Conservation (phyloP, 805 yeast genomes). For the Wickerhamomyces rabaulensis region DNA sequence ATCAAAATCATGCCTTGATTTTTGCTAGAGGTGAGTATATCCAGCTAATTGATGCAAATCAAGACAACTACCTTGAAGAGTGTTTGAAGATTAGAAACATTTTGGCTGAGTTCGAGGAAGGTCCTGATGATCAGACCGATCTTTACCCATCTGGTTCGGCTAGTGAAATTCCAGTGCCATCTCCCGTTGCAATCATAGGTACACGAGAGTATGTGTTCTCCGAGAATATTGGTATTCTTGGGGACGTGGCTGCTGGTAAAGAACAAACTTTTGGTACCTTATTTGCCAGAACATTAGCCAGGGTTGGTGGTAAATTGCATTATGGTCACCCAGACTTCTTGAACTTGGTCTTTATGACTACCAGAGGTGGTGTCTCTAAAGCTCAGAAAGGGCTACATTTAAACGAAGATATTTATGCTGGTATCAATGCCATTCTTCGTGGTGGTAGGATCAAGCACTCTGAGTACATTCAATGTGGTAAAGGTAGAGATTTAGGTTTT, state of each 20-base stretch:
- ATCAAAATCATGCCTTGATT: slow-evolving; percentile 71
- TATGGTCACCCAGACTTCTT: slow-evolving; percentile 86
- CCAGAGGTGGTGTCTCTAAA: slow-evolving; percentile 83
- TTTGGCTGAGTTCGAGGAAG: slow-evolving; percentile 71
- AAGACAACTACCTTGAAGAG: slow-evolving; percentile 77
- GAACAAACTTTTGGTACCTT: slow-evolving; percentile 86
- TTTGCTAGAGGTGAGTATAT: slow-evolving; percentile 78
- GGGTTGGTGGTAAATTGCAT: slow-evolving; percentile 77
- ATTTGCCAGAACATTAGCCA: slow-evolving; percentile 77
- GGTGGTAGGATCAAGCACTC: slow-evolving; percentile 85
- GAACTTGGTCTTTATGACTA: slow-evolving; percentile 70
- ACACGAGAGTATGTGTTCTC: slow-evolving; percentile 82
- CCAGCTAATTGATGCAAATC: slow-evolving; percentile 79
- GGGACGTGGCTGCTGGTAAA: slow-evolving; percentile 85
- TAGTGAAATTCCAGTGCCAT: neutral
- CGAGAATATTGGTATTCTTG: slow-evolving; percentile 75
- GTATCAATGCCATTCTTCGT: slow-evolving; percentile 71
- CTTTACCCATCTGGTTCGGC: slow-evolving; percentile 47
- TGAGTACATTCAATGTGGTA: slow-evolving; percentile 82
- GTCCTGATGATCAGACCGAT: slow-evolving; percentile 9
- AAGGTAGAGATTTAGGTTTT: slow-evolving; percentile 82
- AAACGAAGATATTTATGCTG: slow-evolving; percentile 84
- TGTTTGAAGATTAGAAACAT: slow-evolving; percentile 71
- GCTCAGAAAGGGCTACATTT: slow-evolving; percentile 80
- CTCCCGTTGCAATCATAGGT: slow-evolving; percentile 78